phyloP scores from a whole-genome alignment of 2,329 filamentous ascomycete genomes.

The Rasamsonia emersonii region DNA sequence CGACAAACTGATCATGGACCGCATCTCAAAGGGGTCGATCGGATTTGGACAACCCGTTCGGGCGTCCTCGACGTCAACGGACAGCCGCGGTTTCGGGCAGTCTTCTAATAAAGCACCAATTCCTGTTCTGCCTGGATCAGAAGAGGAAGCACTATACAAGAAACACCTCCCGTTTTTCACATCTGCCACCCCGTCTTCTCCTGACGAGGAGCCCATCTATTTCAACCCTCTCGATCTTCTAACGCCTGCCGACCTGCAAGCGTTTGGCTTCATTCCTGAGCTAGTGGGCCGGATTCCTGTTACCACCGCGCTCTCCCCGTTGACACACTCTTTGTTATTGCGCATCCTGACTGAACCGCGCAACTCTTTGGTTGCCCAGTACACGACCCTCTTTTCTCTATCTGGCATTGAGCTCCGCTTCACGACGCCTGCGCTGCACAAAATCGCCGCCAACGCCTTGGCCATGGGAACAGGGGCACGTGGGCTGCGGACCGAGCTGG shows the following conservation, averaged over 20 bases:
- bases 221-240: constrained; percentile 61
- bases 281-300: constrained; percentile 93
- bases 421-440: constrained; percentile 70
- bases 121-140: constrained; percentile 53
- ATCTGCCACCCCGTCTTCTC: constrained; percentile 43
- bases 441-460: constrained; percentile 64
- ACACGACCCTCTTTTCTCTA: constrained; percentile 77
- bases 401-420: constrained; percentile 70
- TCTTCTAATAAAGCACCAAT: constrained; percentile 31
- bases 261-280: constrained; percentile 87
- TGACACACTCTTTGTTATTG: constrained; percentile 61
- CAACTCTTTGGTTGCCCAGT: constrained; percentile 81
- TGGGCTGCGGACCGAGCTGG: constrained; percentile 71
- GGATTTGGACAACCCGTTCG: constrained; percentile 84
- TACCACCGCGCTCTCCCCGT: constrained; percentile 71
- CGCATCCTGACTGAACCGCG: constrained; percentile 87
- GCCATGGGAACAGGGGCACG: constrained; percentile 70
- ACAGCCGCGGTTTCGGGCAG: constrained; percentile 16
- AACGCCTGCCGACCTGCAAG: constrained; percentile 67
- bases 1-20: constrained; percentile 75
- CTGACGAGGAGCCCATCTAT: constrained; percentile 36
- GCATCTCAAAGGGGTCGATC: constrained; percentile 79
- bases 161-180: constrained; percentile 51
- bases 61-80: constrained; percentile 29
- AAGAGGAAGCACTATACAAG: constrained; percentile 52